phyloP scores from a whole-genome alignment of 73 alveolate species.

The Paramecium sonneborni region DNA sequence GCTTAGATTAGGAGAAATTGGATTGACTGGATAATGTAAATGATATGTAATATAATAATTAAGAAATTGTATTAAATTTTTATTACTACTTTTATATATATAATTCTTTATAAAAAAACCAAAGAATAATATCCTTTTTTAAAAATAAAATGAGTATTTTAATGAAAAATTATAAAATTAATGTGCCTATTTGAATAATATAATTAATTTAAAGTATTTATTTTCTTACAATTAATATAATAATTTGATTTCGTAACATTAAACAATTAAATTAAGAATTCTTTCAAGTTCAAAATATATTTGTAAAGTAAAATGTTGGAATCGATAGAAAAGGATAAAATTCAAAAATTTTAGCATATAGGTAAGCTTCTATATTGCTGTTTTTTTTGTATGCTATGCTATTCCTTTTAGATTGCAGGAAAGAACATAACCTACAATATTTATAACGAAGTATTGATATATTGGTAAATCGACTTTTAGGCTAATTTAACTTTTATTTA shows the following conservation, averaged over 20 bases:
- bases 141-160: no score
- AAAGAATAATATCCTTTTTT: no score
- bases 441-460: not conserved
- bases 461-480: not conserved
- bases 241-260: no score
- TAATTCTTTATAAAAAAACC: no score
- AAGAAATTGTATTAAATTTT: no score
- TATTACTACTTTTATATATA: no score
- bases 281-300: not conserved
- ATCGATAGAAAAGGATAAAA: not conserved
- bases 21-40: not conserved
- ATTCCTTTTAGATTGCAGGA: not conserved
- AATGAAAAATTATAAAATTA: no score
- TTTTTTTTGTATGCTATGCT: not conserved
- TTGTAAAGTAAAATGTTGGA: not conserved
- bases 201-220: no score
- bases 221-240: no score
- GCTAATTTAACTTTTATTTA: not conserved
- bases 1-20: slow-evolving; percentile 18
- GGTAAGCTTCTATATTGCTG: not conserved
- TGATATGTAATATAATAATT: no score
- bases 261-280: not conserved
- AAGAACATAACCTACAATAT: not conserved
- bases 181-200: no score
- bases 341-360: not conserved